Conservation (phyloP, 2,329 filamentous ascomycete species). For the Orbilia brochopaga region DNA sequence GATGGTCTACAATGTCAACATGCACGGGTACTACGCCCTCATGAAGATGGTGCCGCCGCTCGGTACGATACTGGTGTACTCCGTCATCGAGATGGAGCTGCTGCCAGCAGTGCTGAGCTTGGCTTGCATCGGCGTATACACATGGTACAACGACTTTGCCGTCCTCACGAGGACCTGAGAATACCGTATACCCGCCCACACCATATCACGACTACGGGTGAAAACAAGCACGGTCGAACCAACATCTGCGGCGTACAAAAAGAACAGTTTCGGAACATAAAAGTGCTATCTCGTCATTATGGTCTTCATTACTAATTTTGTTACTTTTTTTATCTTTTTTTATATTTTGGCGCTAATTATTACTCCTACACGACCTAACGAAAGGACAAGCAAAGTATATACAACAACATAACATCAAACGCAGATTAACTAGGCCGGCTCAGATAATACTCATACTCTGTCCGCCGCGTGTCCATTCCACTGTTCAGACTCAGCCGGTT, state of each 20-base stretch:
- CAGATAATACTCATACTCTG: constrained; percentile 48
- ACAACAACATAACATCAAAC: not conserved
- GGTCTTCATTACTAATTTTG: no score
- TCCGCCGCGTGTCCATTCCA: constrained; percentile 46
- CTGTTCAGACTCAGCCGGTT: constrained; percentile 45
- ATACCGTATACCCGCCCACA: no score
- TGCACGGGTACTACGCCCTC: constrained; percentile 78
- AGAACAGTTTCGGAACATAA: not conserved
- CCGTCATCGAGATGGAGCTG: constrained; percentile 82
- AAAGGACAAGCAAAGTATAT: constrained; percentile 1
- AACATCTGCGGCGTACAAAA: constrained; percentile 14
- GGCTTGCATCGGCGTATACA: constrained; percentile 60
- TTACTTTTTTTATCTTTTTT: no score
- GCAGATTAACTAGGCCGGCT: not conserved
- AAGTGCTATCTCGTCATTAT: no score
- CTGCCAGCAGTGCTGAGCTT: constrained; percentile 68
- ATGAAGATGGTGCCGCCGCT: constrained; percentile 92
- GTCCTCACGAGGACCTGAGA: constrained; percentile 12
- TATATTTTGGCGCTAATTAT: no score
- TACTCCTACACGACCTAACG: not conserved
- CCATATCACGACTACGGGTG: no score
- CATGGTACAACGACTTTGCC: constrained; percentile 60
- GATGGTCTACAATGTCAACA: constrained; percentile 80
- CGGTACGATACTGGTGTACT: constrained; percentile 91
- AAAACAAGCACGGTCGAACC: not conserved